phyloP scores from a whole-genome alignment of 306 rosid genomes.

The Cucumis hystrix region DNA sequence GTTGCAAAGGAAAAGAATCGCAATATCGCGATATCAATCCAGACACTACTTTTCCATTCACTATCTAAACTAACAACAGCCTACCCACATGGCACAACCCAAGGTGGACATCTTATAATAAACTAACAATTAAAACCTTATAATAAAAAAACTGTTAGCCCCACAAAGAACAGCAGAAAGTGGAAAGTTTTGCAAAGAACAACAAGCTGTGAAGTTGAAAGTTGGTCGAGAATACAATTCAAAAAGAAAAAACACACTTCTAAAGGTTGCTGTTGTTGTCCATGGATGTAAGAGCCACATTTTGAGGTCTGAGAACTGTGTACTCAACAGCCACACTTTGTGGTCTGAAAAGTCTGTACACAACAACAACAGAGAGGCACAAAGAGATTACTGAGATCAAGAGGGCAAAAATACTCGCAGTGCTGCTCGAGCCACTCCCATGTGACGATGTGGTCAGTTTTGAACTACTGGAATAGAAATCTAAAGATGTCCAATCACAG shows the following conservation, averaged over 20 bases:
- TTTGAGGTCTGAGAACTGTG: conserved; percentile 31
- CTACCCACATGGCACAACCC: not conserved
- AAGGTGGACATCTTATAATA: not conserved
- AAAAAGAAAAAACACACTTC: not conserved
- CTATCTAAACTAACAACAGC: not conserved
- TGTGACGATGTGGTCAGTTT: conserved; percentile 9
- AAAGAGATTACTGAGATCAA: conserved; percentile 75
- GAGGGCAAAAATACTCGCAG: conserved; percentile 64
- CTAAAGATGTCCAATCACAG: conserved; percentile 87
- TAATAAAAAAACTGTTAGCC: not conserved
- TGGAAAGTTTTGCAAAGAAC: conserved; percentile 28
- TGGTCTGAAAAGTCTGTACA: conserved; percentile 34
- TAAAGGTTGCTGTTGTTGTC: conserved; percentile 31
- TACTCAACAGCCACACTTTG: conserved; percentile 50
- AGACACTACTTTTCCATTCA: not conserved
- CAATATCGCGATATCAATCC: not conserved
- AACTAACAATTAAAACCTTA: conserved; percentile 19
- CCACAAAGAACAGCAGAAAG: conserved; percentile 20
- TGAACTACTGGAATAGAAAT: conserved; percentile 39
- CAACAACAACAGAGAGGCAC: conserved; percentile 60
- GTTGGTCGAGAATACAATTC: conserved; percentile 25
- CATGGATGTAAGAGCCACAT: conserved; percentile 41
- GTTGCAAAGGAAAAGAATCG: not conserved
- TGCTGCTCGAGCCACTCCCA: conserved; percentile 37
- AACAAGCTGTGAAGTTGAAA: conserved; percentile 22